phyloP scores from a whole-genome alignment of 1,139 yeast species.

The Diutina mesorugosa region DNA sequence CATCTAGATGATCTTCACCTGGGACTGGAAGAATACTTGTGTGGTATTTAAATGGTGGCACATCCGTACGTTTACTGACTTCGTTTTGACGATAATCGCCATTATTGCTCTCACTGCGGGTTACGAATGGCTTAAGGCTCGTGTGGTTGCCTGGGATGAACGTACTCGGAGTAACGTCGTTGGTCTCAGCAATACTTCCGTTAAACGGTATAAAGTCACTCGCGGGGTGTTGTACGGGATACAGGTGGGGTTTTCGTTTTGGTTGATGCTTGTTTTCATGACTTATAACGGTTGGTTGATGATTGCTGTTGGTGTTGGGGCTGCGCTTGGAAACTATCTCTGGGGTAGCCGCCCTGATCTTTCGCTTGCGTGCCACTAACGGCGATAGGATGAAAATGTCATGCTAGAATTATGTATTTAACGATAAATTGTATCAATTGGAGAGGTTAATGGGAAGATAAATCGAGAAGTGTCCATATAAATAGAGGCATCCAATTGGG shows the following conservation, averaged over 20 bases:
- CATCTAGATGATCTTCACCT: constrained; percentile 61
- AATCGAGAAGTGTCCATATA: too few relatives aligned
- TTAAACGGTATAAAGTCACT: background rate
- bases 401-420: background rate
- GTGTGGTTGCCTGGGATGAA: constrained; percentile 6
- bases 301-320: constrained; percentile 62
- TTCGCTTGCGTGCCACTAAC: constrained; percentile 38
- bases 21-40: constrained; percentile 67
- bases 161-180: background rate
- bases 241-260: constrained; percentile 67
- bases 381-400: too few relatives aligned
- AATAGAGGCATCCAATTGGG: too few relatives aligned
- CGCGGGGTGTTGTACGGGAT: constrained; percentile 44
- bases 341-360: constrained; percentile 33
- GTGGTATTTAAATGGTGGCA: constrained; percentile 76
- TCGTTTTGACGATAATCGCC: constrained; percentile 38
- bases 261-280: constrained; percentile 74
- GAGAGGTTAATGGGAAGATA: background rate
- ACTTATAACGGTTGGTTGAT: constrained; percentile 78
- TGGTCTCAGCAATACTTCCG: background rate
- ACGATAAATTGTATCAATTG: background rate
- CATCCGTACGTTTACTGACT: constrained; percentile 36
- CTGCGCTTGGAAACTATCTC: constrained; percentile 47
- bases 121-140: constrained; percentile 42
- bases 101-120: constrained; percentile 39